Base-by-base conservation (phyloP, 805 yeast species). In the Clavispora asparagi region DNA sequence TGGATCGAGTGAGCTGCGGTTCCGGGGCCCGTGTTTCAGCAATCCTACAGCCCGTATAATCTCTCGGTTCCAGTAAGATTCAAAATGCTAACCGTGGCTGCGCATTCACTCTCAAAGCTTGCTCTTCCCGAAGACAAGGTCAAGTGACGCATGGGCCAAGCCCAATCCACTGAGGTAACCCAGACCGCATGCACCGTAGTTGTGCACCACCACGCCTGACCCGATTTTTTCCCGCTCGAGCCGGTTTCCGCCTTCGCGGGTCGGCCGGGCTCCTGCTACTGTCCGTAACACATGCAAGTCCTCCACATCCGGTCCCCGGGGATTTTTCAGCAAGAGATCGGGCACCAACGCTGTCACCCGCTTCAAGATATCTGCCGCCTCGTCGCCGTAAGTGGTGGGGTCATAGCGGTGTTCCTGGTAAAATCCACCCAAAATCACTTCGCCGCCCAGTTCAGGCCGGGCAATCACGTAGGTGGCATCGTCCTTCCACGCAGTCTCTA, bases 371-470 rank as follows among this genome's bases (percentile, higher is more conserved):
- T 43, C 42, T 3, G 23, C 39, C 7, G 42, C 11, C 25, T 43
- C 42, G 9, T 16, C 31, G 8, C 35, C 35, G 39, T 38, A 39
- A 2, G 42, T 39, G 27, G 25, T 32, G 10, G 46, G 30, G 12
- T 38, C 42, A 14, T 19, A 17, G 9, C 25, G 27, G 32, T 16
- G 27, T 5, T 30, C 26, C 28, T 43, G 46, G 36, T 29, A 33
- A 23, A 32, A 44, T 2, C 46, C 43, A 2, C 46, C 46, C 13
- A 44, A 33, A 6, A 44, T 29, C 23, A 44, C 43, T 23, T 44
- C 37, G 7, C 31, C 33, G 6, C 35, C 36, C 36, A 39, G 36
- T 11, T 28, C 40, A 5, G 46, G 43, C 7, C 43, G 40, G 1
- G 40, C 40, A 27, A 44, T 44, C 9, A 40, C 29, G 25, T 44